phyloP scores from a whole-genome alignment of 1,284 basidiomycete species.

The Sutorius eximius region DNA sequence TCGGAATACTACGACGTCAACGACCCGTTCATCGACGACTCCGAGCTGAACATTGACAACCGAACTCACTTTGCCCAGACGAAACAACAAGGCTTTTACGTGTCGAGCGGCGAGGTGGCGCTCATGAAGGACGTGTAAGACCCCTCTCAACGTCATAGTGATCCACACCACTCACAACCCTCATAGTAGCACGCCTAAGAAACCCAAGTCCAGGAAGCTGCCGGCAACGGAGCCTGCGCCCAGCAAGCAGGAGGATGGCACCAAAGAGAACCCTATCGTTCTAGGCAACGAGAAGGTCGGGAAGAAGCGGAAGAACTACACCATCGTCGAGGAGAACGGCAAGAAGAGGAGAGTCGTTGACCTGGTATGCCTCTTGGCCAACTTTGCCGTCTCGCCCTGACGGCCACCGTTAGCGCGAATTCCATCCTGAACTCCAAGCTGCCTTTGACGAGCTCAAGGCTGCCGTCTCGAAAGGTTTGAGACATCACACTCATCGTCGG shows the following conservation, averaged over 20 bases:
- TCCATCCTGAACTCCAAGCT: constrained; percentile 67
- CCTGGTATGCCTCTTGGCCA: constrained; percentile 43
- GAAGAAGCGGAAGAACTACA: constrained; percentile 53
- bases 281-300: constrained; percentile 36
- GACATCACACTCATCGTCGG: background rate
- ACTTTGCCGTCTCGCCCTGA: background rate
- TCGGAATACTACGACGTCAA: constrained; percentile 84
- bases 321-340: constrained; percentile 47
- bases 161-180: constrained; percentile 17
- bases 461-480: constrained; percentile 57
- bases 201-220: constrained; percentile 64
- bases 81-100: constrained; percentile 93
- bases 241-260: constrained; percentile 41
- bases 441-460: constrained; percentile 63
- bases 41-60: constrained; percentile 88
- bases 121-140: constrained; percentile 73
- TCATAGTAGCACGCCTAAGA: constrained; percentile 52
- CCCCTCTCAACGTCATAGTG: background rate
- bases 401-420: constrained; percentile 44
- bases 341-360: constrained; percentile 74
- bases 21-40: constrained; percentile 98
- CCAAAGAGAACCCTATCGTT: constrained; percentile 56
- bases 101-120: constrained; percentile 83
- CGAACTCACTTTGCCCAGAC: constrained; percentile 92
- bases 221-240: constrained; percentile 15